phyloP scores from a whole-genome alignment of 495 filamentous ascomycete species.

The Emericellopsis terricola region DNA sequence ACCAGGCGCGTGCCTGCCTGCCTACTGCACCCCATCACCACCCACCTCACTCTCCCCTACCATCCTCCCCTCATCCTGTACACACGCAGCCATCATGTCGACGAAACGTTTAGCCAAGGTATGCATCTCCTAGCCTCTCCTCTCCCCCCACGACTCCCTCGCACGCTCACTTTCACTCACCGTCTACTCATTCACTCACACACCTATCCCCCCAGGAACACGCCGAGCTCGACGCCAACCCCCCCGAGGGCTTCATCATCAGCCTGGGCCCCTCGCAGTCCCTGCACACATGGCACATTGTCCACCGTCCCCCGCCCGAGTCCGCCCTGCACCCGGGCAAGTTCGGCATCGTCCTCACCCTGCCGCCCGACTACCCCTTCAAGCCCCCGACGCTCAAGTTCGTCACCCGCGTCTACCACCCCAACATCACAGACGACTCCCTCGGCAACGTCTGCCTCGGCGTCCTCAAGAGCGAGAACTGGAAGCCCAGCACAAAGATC shows the following conservation, averaged over 20 bases:
- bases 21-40: no score
- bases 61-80: no score
- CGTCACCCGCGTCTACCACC: conserved; percentile 93
- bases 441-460: conserved; percentile 80
- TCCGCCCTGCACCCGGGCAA: conserved; percentile 62
- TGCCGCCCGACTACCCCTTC: conserved; percentile 88
- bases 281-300: conserved; percentile 69
- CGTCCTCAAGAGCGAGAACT: conserved; percentile 73
- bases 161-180: not conserved
- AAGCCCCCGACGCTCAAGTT: conserved; percentile 77
- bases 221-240: conserved; percentile 41
- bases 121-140: conserved; percentile 3
- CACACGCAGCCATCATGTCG: no score
- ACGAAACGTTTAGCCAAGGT: conserved; percentile 11
- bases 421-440: conserved; percentile 90
- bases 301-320: conserved; percentile 53
- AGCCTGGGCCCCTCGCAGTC: conserved; percentile 49
- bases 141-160: not conserved
- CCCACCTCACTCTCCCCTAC: no score
- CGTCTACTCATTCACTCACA: not conserved
- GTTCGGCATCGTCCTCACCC: conserved; percentile 57
- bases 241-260: conserved; percentile 48
- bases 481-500: conserved; percentile 82
- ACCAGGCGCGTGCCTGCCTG: no score
- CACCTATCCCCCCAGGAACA: conserved; percentile 38